These are phyloP conservation scores for Cryptococcus sp. DNA, from an alignment of 1,284 basidiomycete genomes.

Conservation along the genomic window DNA sequence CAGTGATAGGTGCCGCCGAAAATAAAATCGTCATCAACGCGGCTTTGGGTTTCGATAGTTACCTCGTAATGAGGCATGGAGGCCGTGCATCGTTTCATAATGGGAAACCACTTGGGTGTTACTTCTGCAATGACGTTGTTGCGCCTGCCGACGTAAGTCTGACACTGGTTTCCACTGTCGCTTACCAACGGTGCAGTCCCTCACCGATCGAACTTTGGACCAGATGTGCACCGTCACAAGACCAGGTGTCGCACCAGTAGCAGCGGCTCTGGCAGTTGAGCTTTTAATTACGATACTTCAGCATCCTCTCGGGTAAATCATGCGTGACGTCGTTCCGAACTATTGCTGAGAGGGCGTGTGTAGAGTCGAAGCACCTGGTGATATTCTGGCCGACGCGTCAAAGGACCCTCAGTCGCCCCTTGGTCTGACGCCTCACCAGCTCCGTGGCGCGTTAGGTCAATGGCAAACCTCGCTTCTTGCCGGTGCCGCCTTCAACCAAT, in stretches of 20 bases:
- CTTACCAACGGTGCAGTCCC: constrained; percentile 61
- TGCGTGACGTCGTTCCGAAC: background rate
- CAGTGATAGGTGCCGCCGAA: constrained; percentile 77
- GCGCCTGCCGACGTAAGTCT: constrained; percentile 84
- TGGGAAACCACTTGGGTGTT: constrained; percentile 70
- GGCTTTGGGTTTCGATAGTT: constrained; percentile 94
- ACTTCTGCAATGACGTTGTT: constrained; percentile 98
- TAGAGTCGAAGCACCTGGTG: constrained; percentile 62
- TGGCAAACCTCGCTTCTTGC: constrained; percentile 82
- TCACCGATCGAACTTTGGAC: constrained; percentile 91
- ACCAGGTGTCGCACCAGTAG: constrained; percentile 92
- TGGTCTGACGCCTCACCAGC: constrained; percentile 88
- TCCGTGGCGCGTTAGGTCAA: constrained; percentile 83
- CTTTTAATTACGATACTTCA: constrained; percentile 85
- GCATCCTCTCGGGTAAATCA: constrained; percentile 77
- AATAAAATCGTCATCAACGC: constrained; percentile 94
- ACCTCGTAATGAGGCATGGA: constrained; percentile 95
- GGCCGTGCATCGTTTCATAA: constrained; percentile 31
- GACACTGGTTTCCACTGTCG: too few species aligned
- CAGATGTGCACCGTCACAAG: constrained; percentile 99
- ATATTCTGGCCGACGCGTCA: constrained; percentile 26
- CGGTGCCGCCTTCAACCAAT: constrained; percentile 81
- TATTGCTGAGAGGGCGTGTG: background rate
- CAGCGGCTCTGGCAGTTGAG: constrained; percentile 88
- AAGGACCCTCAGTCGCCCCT: constrained; percentile 51